A percentile compares a stretch with the other conserved stretches of the same genome.
These are phyloP conservation scores for Russula vinacea DNA, from an alignment of 768 basidiomycete genomes.

Conservation along the genomic window DNA sequence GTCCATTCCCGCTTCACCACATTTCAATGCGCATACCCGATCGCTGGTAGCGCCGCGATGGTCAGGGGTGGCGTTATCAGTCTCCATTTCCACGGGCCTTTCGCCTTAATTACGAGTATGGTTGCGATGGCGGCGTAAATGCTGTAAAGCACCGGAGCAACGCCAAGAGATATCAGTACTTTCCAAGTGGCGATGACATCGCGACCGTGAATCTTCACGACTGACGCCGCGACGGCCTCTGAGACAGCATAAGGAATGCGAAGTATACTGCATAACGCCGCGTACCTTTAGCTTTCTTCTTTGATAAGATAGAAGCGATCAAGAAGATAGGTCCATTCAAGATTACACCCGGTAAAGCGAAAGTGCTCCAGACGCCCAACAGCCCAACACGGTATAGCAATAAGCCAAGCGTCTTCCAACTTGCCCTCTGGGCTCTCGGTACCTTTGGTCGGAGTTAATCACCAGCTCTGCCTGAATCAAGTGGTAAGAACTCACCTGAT, in stretches of 20 bases:
- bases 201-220: constrained; percentile 87
- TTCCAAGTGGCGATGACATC: constrained; percentile 98
- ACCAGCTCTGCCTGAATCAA: constrained; percentile 10
- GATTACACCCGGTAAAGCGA: constrained; percentile 87
- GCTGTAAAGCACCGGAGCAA: constrained; percentile 80
- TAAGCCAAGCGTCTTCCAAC: constrained; percentile 82
- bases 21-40: constrained; percentile 94
- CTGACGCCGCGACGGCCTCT: constrained; percentile 95
- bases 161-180: constrained; percentile 84
- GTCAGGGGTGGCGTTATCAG: constrained; percentile 75
- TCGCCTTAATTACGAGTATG: constrained; percentile 61
- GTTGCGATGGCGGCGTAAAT: constrained; percentile 80
- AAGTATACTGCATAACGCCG: neutral
- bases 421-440: constrained; percentile 75
- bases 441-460: constrained; percentile 47
- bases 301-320: constrained; percentile 82
- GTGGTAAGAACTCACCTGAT: constrained; percentile 57
- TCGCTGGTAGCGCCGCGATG: constrained; percentile 68
- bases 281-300: constrained; percentile 80
- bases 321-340: constrained; percentile 93
- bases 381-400: constrained; percentile 78
- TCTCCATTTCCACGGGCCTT: constrained; percentile 58
- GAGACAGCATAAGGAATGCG: constrained; percentile 20
- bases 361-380: constrained; percentile 70
- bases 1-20: constrained; percentile 96